Evolutionary conservation across 306 rosid species (phyloP), one percentile per base, ranked within the genome.

Genomic region (Fagus crenata): DNA sequence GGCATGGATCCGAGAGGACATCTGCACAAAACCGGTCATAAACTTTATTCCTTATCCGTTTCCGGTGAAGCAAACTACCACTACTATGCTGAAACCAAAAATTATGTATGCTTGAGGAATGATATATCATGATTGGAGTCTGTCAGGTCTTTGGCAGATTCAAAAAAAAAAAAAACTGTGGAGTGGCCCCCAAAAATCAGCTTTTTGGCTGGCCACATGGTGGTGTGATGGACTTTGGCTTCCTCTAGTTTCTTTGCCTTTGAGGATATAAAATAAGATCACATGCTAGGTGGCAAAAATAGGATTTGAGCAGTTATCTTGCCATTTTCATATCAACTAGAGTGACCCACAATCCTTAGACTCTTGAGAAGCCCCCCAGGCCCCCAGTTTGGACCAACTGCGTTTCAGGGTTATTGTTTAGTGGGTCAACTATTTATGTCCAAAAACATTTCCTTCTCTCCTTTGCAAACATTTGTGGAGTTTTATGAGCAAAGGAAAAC

Each of bases 1-100:
- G 97, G 89, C 96, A 85, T 43, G 92, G 92, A 11, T 82, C 95
- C 1, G 98, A 89, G 73, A 87, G 96, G 73, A 85, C 89, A 78
- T 84, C 94, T 58, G 82, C 95, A 11, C 98, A 92, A 78, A 90
- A 94, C 81, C 89, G 92, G 78, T 92, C 88, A 81, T 82, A 78
- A 76, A 76, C 78, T 69, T 59, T 71, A 67, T 80, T 80, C 77
- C 77, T 59, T 68, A 69, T 84, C 84, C 81, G 71, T 69, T 43
- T 79, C 53, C 49, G 71, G 88, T 85, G 90, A 89, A 87, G 91
- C 86, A 85, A 89, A 87, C 84, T 83, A 37, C 75, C 86, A 82
- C 86, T 78, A 51, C 75, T 85, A 79, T 81, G 88, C 76, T 75
- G 82, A 87, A 89, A 85, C 86, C 86, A 80, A 83, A 86, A 77